Evolutionary conservation across 495 filamentous ascomycete species (phyloP).

Genomic region (Cenococcum geophilum): DNA sequence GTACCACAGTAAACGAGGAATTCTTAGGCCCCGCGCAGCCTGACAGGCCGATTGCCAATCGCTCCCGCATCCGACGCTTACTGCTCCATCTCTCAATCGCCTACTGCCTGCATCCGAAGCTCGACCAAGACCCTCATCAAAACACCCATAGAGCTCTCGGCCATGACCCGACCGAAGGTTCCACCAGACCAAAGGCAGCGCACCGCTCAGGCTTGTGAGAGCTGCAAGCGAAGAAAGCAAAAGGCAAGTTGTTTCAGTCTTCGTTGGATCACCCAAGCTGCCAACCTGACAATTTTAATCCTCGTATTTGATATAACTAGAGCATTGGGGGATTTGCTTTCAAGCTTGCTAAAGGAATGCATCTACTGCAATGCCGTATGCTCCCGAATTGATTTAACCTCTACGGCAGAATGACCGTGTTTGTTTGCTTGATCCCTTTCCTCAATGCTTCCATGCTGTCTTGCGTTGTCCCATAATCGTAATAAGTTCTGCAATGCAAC

Average conservation of each 20-base stretch:
- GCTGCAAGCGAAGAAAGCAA: conserved; percentile 73
- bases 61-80: conserved; percentile 20
- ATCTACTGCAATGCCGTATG: too few species aligned
- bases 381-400: too few species aligned
- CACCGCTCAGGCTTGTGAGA: conserved; percentile 65
- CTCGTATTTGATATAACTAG: too few species aligned
- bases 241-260: conserved; percentile 47
- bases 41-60: too few species aligned
- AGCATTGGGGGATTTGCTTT: too few species aligned
- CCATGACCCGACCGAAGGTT: conserved; percentile 58
- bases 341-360: too few species aligned
- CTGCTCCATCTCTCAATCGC: neutral
- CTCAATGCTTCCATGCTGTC: neutral
- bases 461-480: neutral
- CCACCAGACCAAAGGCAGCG: conserved; percentile 59
- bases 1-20: neutral
- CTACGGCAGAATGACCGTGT: neutral
- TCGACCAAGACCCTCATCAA: neutral
- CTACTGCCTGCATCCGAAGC: conserved; percentile 12
- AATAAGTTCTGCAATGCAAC: neutral
- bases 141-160: neutral
- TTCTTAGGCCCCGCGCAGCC: too few species aligned
- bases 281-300: neutral
- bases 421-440: neutral
- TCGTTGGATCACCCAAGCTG: neutral